Evolutionary conservation across 441 rosid species (phyloP).

Genomic region (Manihot esculenta): DNA sequence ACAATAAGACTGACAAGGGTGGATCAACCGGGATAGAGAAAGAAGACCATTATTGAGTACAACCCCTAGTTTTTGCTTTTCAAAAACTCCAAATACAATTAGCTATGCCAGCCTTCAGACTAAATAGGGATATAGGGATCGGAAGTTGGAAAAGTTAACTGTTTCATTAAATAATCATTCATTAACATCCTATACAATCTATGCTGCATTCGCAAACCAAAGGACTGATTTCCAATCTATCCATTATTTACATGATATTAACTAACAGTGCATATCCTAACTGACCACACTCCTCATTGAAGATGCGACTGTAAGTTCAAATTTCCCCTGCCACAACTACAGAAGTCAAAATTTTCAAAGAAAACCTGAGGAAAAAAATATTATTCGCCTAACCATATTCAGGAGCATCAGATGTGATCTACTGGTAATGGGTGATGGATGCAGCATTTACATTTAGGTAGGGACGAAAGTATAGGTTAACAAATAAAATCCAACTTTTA

Average conservation of each 20-base stretch:
- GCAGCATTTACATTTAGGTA: no score
- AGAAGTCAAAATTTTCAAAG: not conserved
- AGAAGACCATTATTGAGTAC: not conserved
- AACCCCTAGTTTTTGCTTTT: not conserved
- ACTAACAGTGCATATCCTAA: not conserved
- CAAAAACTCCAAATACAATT: not conserved
- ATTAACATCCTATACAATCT: not conserved
- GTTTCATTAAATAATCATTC: not conserved
- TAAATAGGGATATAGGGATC: not conserved
- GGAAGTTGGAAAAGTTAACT: not conserved
- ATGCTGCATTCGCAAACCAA: not conserved
- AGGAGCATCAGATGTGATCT: not conserved
- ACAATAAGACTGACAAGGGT: not conserved
- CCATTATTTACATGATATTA: not conserved
- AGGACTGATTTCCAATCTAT: not conserved
- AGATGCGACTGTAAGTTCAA: not conserved
- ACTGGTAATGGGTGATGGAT: no score
- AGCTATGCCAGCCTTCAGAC: not conserved
- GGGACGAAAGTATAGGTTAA: no score
- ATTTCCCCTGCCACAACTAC: not conserved
- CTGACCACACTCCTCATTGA: constrained; percentile 4
- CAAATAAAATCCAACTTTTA: no score
- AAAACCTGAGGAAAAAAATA: not conserved
- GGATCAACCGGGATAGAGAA: not conserved
- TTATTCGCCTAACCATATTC: not conserved